Evolutionary conservation across 441 rosid species (phyloP), one percentile per base, ranked within the genome.

Genomic region (Theobroma grandiflorum): DNA sequence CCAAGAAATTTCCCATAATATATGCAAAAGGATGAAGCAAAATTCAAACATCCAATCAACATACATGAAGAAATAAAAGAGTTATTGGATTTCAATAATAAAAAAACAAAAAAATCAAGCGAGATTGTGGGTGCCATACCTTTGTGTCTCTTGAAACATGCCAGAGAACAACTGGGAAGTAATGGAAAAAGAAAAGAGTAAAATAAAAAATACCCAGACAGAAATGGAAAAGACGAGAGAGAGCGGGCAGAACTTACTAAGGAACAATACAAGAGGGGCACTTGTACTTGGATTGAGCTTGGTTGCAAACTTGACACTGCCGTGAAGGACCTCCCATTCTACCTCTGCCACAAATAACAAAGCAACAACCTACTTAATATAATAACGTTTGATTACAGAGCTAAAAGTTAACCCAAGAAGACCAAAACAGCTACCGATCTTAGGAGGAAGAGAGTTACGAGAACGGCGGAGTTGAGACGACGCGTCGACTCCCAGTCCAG

Each of bases 101-200:
- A 37, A 37, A 6, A 8, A 20, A 15, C 2, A 4, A 4, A n/a
- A 5, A 22, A 43, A 20, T n/a, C 6, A 18, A 40, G 1, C 7
- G 57, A 35, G 33, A 37, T 12, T 10, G n/a, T 10, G 38, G 64
- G 66, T 57, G 8, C 1, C 31, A 37, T 65, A 89, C 97, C 97
- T 92, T 93, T 92, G 80, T 95, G 97, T 58, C 71, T 87, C 92
- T 89, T 94, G 89, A 90, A 95, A 84, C 98, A 95, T 71, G 7
- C 83, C 82, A 94, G 79, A 49, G 96, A 95, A 72, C 98, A 95
- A 80, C 98, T 94, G 85, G 84, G n/a, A 87, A 75, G 45, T 58
- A 72, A 70, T 26, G 16, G 63, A 15, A 75, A 79, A 18, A 14
- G 75, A 63, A 74, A 50, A 62, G 31, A 70, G 53, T 20, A 69